Percentiles rank a stretch among this genome's conserved stretches.
phyloP scores from a whole-genome alignment of 345 rosid genomes.

The Arabidopsis arenosa region DNA sequence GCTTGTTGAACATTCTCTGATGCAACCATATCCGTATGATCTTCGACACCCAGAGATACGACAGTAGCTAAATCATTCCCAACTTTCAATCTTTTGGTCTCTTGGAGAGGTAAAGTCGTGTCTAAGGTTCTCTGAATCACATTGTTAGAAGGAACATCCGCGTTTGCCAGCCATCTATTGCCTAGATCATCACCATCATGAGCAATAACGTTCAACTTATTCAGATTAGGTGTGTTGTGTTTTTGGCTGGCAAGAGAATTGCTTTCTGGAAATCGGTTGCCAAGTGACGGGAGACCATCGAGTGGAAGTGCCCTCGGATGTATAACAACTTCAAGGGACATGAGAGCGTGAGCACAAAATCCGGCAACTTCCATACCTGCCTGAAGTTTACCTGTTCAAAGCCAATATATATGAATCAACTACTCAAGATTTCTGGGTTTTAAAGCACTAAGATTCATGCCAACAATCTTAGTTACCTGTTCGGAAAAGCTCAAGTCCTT shows the following conservation, averaged over 20 bases:
- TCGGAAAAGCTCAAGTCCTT: slow-evolving; percentile 73
- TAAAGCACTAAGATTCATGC: not conserved
- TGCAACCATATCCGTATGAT: slow-evolving; percentile 45
- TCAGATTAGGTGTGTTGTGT: slow-evolving; percentile 38
- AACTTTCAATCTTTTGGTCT: slow-evolving; percentile 35
- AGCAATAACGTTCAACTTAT: slow-evolving; percentile 37
- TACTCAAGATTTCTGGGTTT: not conserved
- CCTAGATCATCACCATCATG: slow-evolving; percentile 53
- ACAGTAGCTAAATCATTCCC: slow-evolving; percentile 42
- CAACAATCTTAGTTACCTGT: slow-evolving; percentile 56
- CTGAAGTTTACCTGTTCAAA: slow-evolving; percentile 58
- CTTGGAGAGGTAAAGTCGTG: slow-evolving; percentile 26
- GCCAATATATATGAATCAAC: slow-evolving; percentile 30
- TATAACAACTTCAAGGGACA: slow-evolving; percentile 77
- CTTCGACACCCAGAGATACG: slow-evolving; percentile 30
- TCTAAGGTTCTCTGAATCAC: slow-evolving; percentile 37
- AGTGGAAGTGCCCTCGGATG: slow-evolving; percentile 82
- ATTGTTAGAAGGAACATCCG: slow-evolving; percentile 36
- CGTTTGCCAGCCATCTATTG: slow-evolving; percentile 49
- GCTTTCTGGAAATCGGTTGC: slow-evolving; percentile 37
- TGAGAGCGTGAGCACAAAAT: slow-evolving; percentile 76
- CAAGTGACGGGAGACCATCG: slow-evolving; percentile 49
- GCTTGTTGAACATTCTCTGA: slow-evolving; percentile 34
- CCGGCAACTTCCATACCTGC: slow-evolving; percentile 61
- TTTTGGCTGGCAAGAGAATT: slow-evolving; percentile 42